Conservation (phyloP, 805 yeast genomes). For the Hanseniaspora taiwanica region DNA sequence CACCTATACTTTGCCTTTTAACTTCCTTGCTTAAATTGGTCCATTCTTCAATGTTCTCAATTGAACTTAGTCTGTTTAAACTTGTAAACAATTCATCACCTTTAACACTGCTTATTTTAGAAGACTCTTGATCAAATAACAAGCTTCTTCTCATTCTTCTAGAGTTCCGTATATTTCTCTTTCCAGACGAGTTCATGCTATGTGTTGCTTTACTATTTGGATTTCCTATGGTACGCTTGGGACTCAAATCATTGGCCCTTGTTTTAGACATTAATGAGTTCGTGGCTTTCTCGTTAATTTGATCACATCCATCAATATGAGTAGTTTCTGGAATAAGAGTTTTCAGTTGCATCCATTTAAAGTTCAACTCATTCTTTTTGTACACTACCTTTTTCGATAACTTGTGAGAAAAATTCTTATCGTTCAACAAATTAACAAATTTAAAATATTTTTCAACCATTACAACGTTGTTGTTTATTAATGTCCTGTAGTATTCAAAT, state of each 20-base stretch:
- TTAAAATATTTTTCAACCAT: background rate
- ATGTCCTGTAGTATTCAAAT: background rate
- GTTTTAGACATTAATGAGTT: too few species aligned
- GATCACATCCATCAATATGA: too few species aligned
- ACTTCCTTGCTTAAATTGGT: conserved; percentile 9
- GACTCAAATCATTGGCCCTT: too few species aligned
- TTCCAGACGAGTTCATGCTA: background rate
- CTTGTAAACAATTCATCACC: background rate
- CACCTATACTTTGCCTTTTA: conserved; percentile 24
- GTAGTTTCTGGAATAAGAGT: too few species aligned
- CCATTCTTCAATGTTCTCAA: conserved; percentile 6
- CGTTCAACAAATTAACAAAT: background rate
- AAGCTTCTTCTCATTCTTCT: conserved; percentile 1
- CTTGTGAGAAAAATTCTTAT: background rate
- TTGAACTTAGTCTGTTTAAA: conserved; percentile 1
- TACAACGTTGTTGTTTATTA: background rate
- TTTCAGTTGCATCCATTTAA: background rate
- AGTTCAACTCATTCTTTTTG: background rate
- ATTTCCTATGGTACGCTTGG: too few species aligned
- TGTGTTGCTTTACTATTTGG: too few species aligned
- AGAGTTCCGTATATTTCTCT: conserved; percentile 2
- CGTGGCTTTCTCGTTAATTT: too few species aligned
- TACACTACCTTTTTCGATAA: background rate
- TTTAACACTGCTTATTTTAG: background rate
- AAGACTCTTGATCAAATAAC: background rate